Conservation (phyloP, 78 protist genomes). For the Speleostelium caveatum region DNA sequence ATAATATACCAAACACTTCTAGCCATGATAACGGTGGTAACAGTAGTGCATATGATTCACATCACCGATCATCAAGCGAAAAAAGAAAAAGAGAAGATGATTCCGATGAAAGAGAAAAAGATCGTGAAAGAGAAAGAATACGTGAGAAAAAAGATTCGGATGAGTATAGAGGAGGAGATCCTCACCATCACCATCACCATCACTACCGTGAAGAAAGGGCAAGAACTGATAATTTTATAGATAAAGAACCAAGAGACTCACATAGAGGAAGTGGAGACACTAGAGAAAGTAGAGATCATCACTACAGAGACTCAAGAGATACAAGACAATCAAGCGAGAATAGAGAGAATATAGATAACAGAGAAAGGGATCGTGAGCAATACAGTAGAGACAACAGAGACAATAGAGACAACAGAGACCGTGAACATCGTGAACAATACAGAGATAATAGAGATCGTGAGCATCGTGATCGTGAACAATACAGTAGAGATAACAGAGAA, state of each 20-base stretch:
- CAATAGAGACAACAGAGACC: not conserved
- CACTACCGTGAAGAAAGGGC: not conserved
- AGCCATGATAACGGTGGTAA: not conserved
- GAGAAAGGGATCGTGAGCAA: conserved; percentile 11
- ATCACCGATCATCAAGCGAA: conserved; percentile 1
- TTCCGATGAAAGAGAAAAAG: conserved; percentile 54
- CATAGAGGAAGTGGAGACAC: not conserved
- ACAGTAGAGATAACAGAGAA: conserved; percentile 1
- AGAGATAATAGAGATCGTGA: conserved; percentile 1
- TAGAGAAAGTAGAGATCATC: not conserved
- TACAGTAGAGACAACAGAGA: conserved; percentile 10
- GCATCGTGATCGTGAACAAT: not conserved
- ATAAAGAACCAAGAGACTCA: conserved; percentile 32
- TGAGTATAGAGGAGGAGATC: not conserved
- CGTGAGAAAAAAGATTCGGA: conserved; percentile 60
- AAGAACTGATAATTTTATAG: not conserved
- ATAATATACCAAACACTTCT: no score
- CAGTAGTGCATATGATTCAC: not conserved
- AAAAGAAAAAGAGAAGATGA: conserved; percentile 73
- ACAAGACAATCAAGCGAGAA: not conserved
- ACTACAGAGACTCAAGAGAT: conserved; percentile 4
- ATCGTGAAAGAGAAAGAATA: conserved; percentile 36
- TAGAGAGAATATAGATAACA: not conserved
- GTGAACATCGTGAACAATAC: not conserved
- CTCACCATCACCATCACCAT: not conserved